Evolutionary conservation across 192 early-diverging fungal genomes (phyloP).

Genomic region (Podila epicladia): DNA sequence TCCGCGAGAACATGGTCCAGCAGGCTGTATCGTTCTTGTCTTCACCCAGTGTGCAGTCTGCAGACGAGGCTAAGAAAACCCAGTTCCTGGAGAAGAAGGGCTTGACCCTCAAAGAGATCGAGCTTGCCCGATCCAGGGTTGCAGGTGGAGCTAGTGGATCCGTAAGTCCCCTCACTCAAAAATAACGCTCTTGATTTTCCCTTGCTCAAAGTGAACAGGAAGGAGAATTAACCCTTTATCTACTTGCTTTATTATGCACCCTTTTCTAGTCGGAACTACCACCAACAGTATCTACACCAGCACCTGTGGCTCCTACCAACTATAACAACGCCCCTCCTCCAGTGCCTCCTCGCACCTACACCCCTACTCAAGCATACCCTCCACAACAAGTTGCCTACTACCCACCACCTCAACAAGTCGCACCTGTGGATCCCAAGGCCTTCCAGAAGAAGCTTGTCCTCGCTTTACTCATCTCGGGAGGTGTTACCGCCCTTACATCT

Average conservation of each 20-base stretch:
- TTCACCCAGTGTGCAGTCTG: slow-evolving; percentile 79
- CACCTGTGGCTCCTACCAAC: neutral
- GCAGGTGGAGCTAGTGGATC: slow-evolving; percentile 5
- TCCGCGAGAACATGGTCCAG: slow-evolving; percentile 64
- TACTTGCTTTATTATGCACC: too few species aligned
- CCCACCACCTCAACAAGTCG: slow-evolving; percentile 16
- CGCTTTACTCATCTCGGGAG: slow-evolving; percentile 42
- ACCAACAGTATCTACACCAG: neutral
- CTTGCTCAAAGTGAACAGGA: too few species aligned
- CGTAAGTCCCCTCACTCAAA: neutral
- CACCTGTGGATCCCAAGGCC: slow-evolving; percentile 29
- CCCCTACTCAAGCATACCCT: slow-evolving; percentile 6
- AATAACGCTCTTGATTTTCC: too few species aligned
- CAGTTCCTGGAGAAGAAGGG: slow-evolving; percentile 87
- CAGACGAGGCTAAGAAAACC: slow-evolving; percentile 75
- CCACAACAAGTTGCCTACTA: slow-evolving; percentile 13
- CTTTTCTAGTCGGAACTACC: too few species aligned
- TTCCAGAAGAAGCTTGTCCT: slow-evolving; percentile 47
- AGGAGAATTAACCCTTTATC: too few species aligned
- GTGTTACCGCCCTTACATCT: slow-evolving; percentile 26
- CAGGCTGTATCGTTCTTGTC: slow-evolving; percentile 76
- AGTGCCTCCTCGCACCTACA: slow-evolving; percentile 45
- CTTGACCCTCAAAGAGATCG: slow-evolving; percentile 73
- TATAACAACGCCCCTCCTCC: slow-evolving; percentile 15
- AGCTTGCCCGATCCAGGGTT: slow-evolving; percentile 62